Base-by-base conservation (phyloP, 2,329 filamentous ascomycete genomes). In the Scopulariopsis brevicaulis region DNA sequence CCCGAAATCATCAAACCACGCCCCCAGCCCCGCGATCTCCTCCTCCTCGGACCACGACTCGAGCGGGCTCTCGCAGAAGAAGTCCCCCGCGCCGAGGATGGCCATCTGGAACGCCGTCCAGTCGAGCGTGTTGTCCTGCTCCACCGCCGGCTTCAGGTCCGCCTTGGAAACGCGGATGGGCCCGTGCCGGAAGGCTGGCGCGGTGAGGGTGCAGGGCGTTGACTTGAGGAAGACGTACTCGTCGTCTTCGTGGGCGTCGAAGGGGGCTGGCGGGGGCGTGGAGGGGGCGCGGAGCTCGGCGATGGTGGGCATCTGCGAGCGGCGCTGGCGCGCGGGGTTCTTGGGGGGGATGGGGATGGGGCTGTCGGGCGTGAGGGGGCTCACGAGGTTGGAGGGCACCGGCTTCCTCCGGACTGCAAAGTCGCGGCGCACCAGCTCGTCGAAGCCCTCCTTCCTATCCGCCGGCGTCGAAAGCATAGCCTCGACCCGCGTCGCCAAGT, bases 61-160 rank as follows among this genome's bases (percentile, higher is more conserved):
- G 72, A 57, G 14, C 51, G 72, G 69, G 20, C 70, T 69, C 55
- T 78, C 78, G 20, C 70, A 69, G 56, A 74, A 71, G 52, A 79
- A 71, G 62, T 81, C 79, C 34, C 77, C 79, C 2, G 78, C 77
- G 50, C 82, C 81, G 0, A 80, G 69, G 55, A 85, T 83, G 18
- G 83, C 82, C 76, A 84, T 83, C 67, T 86, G 82, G 65, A 84
- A 85, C 3, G 82, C 81, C 6, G 78, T 82, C 82, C 82, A 85
- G 70, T 86, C 82, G 3, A 85, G 67, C 10, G 73, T 76, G 54
- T 79, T 58, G 22, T 62, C 61, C 18, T 53, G 52, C 22, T 43
- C 57, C 32, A 54, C n/a, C 20, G 57, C 59, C 35, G 61, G 57
- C 24, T 67, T 62, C 8, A 74, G 64, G 55, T 80, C 75, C 2